Evolutionary conservation across 768 basidiomycete species (phyloP).

Genomic region (Leccinum disarticulatum): DNA sequence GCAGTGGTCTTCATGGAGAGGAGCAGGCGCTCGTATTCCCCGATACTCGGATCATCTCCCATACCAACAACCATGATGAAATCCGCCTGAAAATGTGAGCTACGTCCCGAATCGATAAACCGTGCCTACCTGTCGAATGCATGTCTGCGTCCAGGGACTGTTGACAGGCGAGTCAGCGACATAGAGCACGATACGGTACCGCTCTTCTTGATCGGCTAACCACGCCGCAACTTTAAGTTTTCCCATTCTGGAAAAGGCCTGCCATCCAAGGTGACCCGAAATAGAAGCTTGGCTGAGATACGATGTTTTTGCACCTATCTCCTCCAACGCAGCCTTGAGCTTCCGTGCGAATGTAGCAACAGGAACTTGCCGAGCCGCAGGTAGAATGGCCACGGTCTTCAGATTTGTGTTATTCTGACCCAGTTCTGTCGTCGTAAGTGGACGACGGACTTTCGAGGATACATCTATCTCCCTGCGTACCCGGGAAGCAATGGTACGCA

Average conservation of each 20-base stretch:
- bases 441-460: constrained; percentile 49
- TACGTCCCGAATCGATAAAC: constrained; percentile 1
- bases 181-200: constrained; percentile 90
- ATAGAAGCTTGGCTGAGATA: constrained; percentile 94
- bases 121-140: constrained; percentile 79
- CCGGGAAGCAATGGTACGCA: constrained; percentile 89
- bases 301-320: constrained; percentile 89
- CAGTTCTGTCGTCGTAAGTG: constrained; percentile 56
- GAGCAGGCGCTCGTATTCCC: constrained; percentile 92
- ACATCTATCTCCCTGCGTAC: constrained; percentile 82
- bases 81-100: constrained; percentile 60
- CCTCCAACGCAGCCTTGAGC: constrained; percentile 83
- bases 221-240: constrained; percentile 91
- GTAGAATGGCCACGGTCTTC: constrained; percentile 92
- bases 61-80: constrained; percentile 92
- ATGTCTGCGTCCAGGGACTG: constrained; percentile 97
- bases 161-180: constrained; percentile 94
- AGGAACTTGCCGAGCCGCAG: constrained; percentile 83
- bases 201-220: constrained; percentile 95
- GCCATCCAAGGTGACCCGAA: constrained; percentile 60
- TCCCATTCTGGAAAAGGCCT: constrained; percentile 95
- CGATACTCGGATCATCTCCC: constrained; percentile 87
- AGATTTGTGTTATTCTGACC: constrained; percentile 83
- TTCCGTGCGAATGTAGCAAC: constrained; percentile 88
- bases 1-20: constrained; percentile 97